These are phyloP conservation scores for Arthrobotrys sinensis DNA, from an alignment of 2,329 filamentous ascomycete genomes.

Conservation along the genomic window DNA sequence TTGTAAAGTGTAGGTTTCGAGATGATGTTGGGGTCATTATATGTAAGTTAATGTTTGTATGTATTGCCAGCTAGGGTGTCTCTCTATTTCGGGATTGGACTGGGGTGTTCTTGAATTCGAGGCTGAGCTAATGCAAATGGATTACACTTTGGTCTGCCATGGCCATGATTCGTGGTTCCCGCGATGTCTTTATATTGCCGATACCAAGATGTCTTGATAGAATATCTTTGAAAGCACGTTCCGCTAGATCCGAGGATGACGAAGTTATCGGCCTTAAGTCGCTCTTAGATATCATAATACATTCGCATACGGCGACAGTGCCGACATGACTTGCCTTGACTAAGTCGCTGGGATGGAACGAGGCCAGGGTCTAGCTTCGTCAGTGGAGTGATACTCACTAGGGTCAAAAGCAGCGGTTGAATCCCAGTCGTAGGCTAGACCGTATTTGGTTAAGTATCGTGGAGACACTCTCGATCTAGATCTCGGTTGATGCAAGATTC, in stretches of 20 bases:
- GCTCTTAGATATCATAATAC: too few species aligned
- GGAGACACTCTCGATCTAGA: conserved; percentile 11
- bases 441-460: not conserved
- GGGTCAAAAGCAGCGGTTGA: not conserved
- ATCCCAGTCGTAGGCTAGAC: not conserved
- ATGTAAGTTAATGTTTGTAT: too few species aligned
- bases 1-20: not conserved
- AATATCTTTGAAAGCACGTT: not conserved
- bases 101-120: too few species aligned
- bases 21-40: not conserved
- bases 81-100: too few species aligned
- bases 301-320: too few species aligned
- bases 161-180: too few species aligned
- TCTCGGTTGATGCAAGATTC: conserved; percentile 14
- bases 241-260: not conserved
- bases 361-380: not conserved
- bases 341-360: not conserved
- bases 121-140: too few species aligned
- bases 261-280: not conserved
- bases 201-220: not conserved
- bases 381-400: too few species aligned
- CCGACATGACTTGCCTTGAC: not conserved
- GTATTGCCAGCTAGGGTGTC: too few species aligned
- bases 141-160: too few species aligned
- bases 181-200: too few species aligned